Conservation (phyloP, 2,329 filamentous ascomycete genomes). For the Pseudocercospora macadamiae region DNA sequence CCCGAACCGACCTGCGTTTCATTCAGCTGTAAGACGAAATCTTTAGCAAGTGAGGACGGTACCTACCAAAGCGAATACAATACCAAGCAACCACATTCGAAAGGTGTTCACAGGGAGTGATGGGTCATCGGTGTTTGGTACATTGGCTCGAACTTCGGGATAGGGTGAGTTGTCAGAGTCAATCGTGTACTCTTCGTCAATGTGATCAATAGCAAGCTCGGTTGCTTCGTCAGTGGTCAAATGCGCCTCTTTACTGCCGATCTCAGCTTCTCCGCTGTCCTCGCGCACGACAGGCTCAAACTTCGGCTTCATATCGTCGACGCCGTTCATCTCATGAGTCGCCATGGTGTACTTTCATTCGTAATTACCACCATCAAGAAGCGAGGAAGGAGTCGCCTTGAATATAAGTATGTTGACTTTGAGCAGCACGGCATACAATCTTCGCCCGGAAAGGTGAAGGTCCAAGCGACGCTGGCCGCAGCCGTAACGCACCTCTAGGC, state of each 20-base stretch:
- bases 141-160: conserved; percentile 5
- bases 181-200: conserved; percentile 8
- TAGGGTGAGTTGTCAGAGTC: conserved; percentile 2
- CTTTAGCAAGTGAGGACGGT: neutral
- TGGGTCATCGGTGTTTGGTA: conserved; percentile 4
- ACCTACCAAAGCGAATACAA: neutral
- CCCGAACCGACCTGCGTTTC: neutral
- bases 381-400: neutral
- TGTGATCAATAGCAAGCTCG: neutral
- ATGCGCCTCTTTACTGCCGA: neutral
- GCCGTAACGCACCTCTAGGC: neutral
- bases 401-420: neutral
- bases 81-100: conserved; percentile 1
- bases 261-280: neutral
- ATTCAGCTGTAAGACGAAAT: neutral
- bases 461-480: conserved; percentile 2
- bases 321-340: neutral
- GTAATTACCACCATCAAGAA: neutral
- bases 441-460: neutral
- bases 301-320: neutral
- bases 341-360: neutral
- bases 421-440: neutral
- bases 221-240: neutral
- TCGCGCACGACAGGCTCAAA: neutral
- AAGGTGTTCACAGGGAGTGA: conserved; percentile 2